These are phyloP conservation scores for Hypoxylon sp. DNA, from an alignment of 2,329 filamentous ascomycete species.

Conservation along the genomic window DNA sequence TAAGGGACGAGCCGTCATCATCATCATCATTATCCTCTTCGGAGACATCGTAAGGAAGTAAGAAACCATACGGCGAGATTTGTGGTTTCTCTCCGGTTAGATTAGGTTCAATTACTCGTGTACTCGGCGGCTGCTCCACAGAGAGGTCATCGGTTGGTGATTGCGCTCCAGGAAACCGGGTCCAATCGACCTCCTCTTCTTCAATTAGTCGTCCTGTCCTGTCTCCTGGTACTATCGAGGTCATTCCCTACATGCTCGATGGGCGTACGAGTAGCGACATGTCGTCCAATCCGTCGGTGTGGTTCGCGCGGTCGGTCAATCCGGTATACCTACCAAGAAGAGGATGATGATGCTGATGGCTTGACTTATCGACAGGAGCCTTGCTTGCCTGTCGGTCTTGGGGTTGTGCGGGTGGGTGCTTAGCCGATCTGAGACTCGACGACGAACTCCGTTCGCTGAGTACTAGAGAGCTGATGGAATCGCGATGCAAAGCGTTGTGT, in stretches of 20 bases:
- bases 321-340: conserved; percentile 58
- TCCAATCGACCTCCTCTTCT: conserved; percentile 1
- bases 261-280: conserved; percentile 22
- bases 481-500: conserved; percentile 44
- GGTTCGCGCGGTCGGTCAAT: conserved; percentile 46
- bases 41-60: conserved; percentile 57
- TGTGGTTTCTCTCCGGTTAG: conserved; percentile 40
- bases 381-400: conserved; percentile 46
- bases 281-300: conserved; percentile 40
- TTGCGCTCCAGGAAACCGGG: conserved; percentile 29
- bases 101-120: conserved; percentile 22
- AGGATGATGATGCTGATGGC: conserved; percentile 59
- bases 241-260: conserved; percentile 25
- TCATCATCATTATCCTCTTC: conserved; percentile 72
- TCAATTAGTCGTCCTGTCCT: conserved; percentile 15
- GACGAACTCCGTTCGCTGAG: conserved; percentile 52
- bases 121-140: conserved; percentile 25
- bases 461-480: conserved; percentile 45
- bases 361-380: conserved; percentile 44
- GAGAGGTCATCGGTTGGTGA: conserved; percentile 36
- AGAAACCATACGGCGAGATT: conserved; percentile 47
- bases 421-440: conserved; percentile 53
- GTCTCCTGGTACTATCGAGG: conserved; percentile 18
- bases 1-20: conserved; percentile 60
- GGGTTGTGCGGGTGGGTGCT: conserved; percentile 44